Conservation (phyloP, 2,329 filamentous ascomycete species). For the Chaetothyriales sp. region DNA sequence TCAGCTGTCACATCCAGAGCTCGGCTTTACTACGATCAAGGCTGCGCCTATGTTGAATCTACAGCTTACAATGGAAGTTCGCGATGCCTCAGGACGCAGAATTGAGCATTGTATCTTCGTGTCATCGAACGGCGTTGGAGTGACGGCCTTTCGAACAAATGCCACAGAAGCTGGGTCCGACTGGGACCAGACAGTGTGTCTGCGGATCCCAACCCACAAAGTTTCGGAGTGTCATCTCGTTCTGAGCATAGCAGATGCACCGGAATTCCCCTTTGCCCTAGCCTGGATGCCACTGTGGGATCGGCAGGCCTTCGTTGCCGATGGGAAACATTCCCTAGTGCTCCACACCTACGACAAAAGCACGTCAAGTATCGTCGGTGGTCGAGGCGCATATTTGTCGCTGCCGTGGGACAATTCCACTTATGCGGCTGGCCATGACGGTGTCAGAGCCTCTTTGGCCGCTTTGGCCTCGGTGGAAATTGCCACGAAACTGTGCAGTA, state of each 20-base stretch:
- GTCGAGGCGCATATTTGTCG: conserved; percentile 74
- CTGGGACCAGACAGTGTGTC: conserved; percentile 79
- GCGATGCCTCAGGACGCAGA: conserved; percentile 61
- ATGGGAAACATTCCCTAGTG: conserved; percentile 67
- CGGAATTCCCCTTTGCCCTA: conserved; percentile 77
- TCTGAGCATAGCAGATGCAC: conserved; percentile 76
- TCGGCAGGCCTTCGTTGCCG: conserved; percentile 72
- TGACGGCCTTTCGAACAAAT: conserved; percentile 80
- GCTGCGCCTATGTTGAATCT: conserved; percentile 57
- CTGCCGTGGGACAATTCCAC: conserved; percentile 54
- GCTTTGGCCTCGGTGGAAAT: conserved; percentile 67
- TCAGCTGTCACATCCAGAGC: conserved; percentile 54
- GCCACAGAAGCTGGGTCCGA: conserved; percentile 63
- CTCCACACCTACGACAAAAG: conserved; percentile 87
- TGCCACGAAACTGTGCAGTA: conserved; percentile 84
- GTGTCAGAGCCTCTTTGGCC: conserved; percentile 64
- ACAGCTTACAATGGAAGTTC: conserved; percentile 79
- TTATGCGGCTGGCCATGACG: conserved; percentile 46
- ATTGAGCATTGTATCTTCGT: conserved; percentile 80
- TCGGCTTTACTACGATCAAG: conserved; percentile 63
- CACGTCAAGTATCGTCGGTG: conserved; percentile 57
- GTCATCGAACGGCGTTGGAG: conserved; percentile 62
- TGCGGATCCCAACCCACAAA: conserved; percentile 65
- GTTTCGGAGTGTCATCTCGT: conserved; percentile 75
- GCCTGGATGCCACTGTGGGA: conserved; percentile 93